Evolutionary conservation across 2,329 filamentous ascomycete genomes (phyloP), one percentile per base, ranked within the genome.

Genomic region (Claviceps capensis): DNA sequence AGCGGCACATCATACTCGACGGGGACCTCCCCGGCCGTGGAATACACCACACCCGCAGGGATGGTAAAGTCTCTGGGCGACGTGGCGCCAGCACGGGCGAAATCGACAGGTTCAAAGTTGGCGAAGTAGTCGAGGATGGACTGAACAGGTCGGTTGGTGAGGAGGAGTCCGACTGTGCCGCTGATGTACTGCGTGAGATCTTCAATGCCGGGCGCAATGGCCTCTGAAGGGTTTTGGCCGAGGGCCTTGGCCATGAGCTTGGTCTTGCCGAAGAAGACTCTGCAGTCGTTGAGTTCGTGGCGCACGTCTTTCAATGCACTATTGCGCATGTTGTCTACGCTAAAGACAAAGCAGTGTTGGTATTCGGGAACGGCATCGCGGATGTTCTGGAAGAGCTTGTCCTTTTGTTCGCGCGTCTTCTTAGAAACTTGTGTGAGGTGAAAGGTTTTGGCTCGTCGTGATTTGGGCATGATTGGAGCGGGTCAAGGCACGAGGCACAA

Each of bases 191-290:
- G 73, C 19, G 78, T 72, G 53, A 96, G 81, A 56, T 73, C 71
- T 65, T 87, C 76, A 62, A 93, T 81, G 65, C 88, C 87, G 45
- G 86, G 80, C 60, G 88, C 86, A 69, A 86, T 79, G 71, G 90
- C 88, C 62, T 88, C 85, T 63, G 86, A 85, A 59, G 82, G 77
- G 51, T 76, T 83, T 58, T 79, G 79, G 65, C 93, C 93, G 26
- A 98, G 85, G 53, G 93, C 90, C 72, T 93, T 91, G 62, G 87
- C 83, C 89, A 97, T 97, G 69, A 98, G 90, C 73, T 97, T 97
- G 54, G 91, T 97, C 76, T 97, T 98, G 72, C 91, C 93, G 71
- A 96, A 97, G 81, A 97, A 97, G 67, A 98, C 75, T 61, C 90
- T 54, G 51, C 53, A 42, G 72, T 96, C 89, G 48, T 77, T 76